These are phyloP conservation scores for Pseudoperonospora humuli DNA, from an alignment of 352 stramenopile genomes.

Conservation along the genomic window DNA sequence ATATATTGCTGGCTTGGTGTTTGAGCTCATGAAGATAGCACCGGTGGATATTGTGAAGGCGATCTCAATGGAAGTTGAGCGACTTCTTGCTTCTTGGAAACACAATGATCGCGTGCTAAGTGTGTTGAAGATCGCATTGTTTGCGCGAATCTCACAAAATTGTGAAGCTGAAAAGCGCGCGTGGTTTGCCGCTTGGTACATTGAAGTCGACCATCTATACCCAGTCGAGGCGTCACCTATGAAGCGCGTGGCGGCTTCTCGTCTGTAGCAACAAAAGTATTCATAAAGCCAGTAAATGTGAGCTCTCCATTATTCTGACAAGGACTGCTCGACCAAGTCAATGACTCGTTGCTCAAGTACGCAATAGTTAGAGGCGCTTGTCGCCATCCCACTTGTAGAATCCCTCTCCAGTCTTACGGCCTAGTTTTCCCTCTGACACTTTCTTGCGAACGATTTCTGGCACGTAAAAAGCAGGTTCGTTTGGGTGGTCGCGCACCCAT, in stretches of 20 bases:
- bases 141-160: constrained; percentile 41
- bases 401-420: constrained; percentile 93
- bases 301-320: constrained; percentile 3
- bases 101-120: constrained; percentile 12
- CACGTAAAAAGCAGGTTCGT: constrained; percentile 94
- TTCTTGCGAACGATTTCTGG: constrained; percentile 88
- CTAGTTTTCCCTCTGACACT: constrained; percentile 90
- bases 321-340: neutral
- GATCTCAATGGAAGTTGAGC: constrained; percentile 36
- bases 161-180: constrained; percentile 53
- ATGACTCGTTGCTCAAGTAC: too few relatives aligned
- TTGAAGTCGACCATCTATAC: constrained; percentile 40
- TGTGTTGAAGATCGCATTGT: constrained; percentile 33
- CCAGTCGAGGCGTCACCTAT: neutral
- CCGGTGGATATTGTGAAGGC: constrained; percentile 34
- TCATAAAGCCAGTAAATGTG: neutral
- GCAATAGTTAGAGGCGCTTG: constrained; percentile 57
- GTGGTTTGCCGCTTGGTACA: constrained; percentile 55
- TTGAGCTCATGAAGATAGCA: constrained; percentile 57
- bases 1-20: constrained; percentile 42
- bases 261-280: too few relatives aligned
- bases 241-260: constrained; percentile 1
- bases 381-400: constrained; percentile 93
- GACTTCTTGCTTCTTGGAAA: constrained; percentile 21
- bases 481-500: constrained; percentile 93